Evolutionary conservation across 2,329 filamentous ascomycete species (phyloP).

Genomic region (Alternaria panax): DNA sequence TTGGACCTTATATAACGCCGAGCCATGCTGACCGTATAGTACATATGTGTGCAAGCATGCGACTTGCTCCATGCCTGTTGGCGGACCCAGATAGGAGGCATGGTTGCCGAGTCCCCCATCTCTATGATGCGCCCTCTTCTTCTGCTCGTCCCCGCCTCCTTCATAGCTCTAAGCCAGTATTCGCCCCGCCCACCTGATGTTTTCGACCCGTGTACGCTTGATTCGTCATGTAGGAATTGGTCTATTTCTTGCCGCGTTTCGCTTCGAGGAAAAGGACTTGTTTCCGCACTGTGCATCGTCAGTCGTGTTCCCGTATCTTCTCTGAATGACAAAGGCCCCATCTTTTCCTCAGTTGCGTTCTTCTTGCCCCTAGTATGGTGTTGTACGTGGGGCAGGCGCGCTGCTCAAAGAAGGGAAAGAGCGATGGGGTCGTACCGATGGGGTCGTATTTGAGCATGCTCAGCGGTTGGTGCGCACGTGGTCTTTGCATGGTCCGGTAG

Average conservation of each 20-base stretch:
- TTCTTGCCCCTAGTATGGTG: neutral
- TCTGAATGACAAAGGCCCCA: neutral
- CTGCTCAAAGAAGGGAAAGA: neutral
- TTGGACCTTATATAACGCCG: slow-evolving; percentile 32
- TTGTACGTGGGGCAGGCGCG: neutral
- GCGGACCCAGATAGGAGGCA: neutral
- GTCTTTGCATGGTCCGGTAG: slow-evolving; percentile 89
- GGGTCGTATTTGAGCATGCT: slow-evolving; percentile 99
- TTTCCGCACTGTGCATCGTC: slow-evolving; percentile 73
- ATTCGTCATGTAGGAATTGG: neutral
- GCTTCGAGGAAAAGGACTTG: slow-evolving; percentile 95
- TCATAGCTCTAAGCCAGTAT: neutral
- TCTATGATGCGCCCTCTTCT: neutral
- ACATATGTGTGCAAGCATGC: slow-evolving; percentile 31
- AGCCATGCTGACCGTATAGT: slow-evolving; percentile 38
- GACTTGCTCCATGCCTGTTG: neutral
- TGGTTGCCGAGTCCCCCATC: neutral
- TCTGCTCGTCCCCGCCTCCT: neutral
- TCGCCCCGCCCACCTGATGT: neutral
- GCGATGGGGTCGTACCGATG: slow-evolving; percentile 69
- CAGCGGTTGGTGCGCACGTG: slow-evolving; percentile 80
- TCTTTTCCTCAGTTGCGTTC: neutral
- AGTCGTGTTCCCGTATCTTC: slow-evolving; percentile 13
- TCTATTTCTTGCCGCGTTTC: slow-evolving; percentile 73
- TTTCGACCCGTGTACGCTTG: neutral